Base-by-base conservation (phyloP, 257 asterid genomes). In the Agastache rugosa region DNA sequence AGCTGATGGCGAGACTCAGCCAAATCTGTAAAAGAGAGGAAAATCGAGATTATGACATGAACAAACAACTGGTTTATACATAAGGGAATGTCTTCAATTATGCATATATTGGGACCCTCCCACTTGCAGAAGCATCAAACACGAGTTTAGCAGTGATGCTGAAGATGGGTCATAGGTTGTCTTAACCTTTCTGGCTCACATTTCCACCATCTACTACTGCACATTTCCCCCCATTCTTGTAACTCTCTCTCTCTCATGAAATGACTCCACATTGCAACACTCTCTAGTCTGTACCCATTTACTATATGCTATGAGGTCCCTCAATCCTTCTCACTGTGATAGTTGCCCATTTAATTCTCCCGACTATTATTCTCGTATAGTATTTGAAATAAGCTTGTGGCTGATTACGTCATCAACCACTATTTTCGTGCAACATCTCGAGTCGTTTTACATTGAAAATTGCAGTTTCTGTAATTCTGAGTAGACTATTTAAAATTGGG, bases 121-220 rank as follows among this genome's bases (percentile, higher is more conserved):
- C 74, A 79, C 74, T 69, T 55, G 69, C 64, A 75, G 68, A 55
- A 69, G 77, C 77, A 74, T 56, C 59, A 62, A 63, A 58, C 75
- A 72, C 29, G 23, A 29, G 75, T 12, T 41, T 63, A 65, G 48
- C 74, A 65, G 73, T 71, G 59, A 48, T 63, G 23, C 37, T 65
- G 47, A 55, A 59, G 63, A 65, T 78, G 42, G 51, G 76, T 17
- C 22, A 17, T 51, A 5, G 54, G 20, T 47, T 16, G 23, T 48
- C 19, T 48, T 48, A 48, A 48, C 17, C 54, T 48, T 55, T 69
- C 15, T 63, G 71, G 71, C 53, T 54, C 78, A 5, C 71, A 50
- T 75, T 20, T 54, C 39, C 60, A 55, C 63, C 66, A 17, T 62
- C 62, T 73, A 48, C 68, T 73, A 59, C 72, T 12, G 67, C 79